Conservation (phyloP, 352 stramenopile species). For the Phytophthora constricta region DNA sequence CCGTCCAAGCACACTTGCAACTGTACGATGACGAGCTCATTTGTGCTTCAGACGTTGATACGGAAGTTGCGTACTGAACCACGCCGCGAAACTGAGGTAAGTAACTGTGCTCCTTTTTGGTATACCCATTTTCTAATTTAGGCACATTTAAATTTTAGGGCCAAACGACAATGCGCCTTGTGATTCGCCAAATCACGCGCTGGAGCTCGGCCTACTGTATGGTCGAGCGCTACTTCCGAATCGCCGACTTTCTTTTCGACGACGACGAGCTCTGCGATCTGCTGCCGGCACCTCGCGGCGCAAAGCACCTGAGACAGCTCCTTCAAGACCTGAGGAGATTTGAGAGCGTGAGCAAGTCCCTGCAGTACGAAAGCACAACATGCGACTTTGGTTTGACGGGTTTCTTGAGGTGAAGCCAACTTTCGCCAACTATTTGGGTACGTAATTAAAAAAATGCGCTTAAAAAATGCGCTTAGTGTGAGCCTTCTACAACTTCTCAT, state of each 20-base stretch:
- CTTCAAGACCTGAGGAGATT: constrained; percentile 7
- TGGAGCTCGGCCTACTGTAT: too few species aligned
- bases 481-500: not conserved
- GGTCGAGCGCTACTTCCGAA: too few species aligned
- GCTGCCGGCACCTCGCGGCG: not conserved
- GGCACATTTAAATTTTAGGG: constrained; percentile 5
- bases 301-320: constrained; percentile 1
- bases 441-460: too few species aligned
- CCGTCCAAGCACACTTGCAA: not conserved
- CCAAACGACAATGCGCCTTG: not conserved
- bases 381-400: constrained; percentile 6
- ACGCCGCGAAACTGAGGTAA: too few species aligned
- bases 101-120: too few species aligned
- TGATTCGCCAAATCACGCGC: constrained; percentile 13
- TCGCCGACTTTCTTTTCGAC: constrained; percentile 7
- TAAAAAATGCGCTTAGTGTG: too few species aligned
- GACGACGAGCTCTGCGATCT: constrained; percentile 13
- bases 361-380: not conserved
- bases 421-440: constrained; percentile 3
- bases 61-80: too few species aligned
- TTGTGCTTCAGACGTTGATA: constrained; percentile 14
- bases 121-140: constrained; percentile 2
- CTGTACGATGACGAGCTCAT: not conserved
- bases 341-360: constrained; percentile 14
- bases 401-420: too few species aligned